Evolutionary conservation across 345 rosid genomes (phyloP).

Genomic region (Moringa oleifera): DNA sequence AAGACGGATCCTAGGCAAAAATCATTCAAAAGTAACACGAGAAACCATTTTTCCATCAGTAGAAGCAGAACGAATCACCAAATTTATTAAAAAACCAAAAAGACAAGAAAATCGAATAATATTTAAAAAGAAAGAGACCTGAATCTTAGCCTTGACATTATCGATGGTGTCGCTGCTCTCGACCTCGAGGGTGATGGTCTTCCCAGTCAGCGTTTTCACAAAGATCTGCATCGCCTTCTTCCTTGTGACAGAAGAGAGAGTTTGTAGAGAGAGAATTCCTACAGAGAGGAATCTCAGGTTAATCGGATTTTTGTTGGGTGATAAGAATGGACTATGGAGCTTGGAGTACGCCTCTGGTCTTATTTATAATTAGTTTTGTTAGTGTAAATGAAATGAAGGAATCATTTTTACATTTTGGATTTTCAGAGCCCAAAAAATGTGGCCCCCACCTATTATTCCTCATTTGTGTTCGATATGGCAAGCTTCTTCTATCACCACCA

Average conservation of each 20-base stretch:
- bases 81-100: not conserved
- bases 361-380: too few species aligned
- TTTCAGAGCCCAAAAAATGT: too few species aligned
- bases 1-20: not conserved
- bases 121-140: constrained; percentile 21
- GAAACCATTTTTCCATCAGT: not conserved
- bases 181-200: constrained; percentile 53
- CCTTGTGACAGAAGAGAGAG: not conserved
- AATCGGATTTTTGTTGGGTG: not conserved
- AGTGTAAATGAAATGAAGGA: too few species aligned
- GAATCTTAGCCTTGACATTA: constrained; percentile 54
- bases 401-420: too few species aligned
- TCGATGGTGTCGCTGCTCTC: constrained; percentile 54
- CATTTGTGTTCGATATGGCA: too few species aligned
- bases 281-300: not conserved
- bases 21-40: too few species aligned
- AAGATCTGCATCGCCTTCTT: constrained; percentile 42
- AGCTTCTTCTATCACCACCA: too few species aligned
- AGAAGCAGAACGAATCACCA: not conserved
- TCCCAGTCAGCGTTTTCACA: constrained; percentile 51
- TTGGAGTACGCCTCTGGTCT: too few species aligned
- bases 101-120: not conserved
- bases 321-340: too few species aligned
- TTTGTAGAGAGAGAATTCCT: not conserved
- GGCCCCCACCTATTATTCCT: too few species aligned